phyloP scores from a whole-genome alignment of 148 eudicot genomes.

The Rhododendron simsii region DNA sequence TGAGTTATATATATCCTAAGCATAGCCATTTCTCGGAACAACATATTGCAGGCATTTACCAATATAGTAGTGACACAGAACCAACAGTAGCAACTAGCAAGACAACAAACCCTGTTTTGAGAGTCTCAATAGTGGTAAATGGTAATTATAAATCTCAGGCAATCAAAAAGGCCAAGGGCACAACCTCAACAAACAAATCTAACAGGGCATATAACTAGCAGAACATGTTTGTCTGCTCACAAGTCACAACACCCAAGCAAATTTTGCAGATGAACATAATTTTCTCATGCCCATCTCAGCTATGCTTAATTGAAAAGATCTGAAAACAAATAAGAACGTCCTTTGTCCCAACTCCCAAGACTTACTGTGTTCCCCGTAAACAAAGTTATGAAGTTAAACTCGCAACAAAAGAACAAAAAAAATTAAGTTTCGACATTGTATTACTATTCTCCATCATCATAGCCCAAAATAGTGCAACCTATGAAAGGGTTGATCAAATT shows the following conservation, averaged over 20 bases:
- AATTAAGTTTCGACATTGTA: not conserved
- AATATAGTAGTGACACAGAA: not conserved
- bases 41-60: not conserved
- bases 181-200: not conserved
- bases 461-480: not conserved
- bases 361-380: not conserved
- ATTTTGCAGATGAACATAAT: not conserved
- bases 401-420: not conserved
- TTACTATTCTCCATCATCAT: not conserved
- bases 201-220: not conserved
- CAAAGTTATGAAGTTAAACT: not conserved
- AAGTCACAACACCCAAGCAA: not conserved
- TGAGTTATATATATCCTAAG: not conserved
- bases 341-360: not conserved
- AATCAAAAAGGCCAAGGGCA: not conserved
- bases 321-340: not conserved
- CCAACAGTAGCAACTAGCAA: not conserved
- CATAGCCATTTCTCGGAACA: not conserved
- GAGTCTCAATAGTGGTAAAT: not conserved
- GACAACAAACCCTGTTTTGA: not conserved
- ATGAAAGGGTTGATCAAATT: not conserved
- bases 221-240: not conserved
- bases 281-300: not conserved
- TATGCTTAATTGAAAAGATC: not conserved
- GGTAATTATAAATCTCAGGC: not conserved